These are phyloP conservation scores for Cercis canadensis DNA, from an alignment of 306 rosid genomes.

Conservation along the genomic window DNA sequence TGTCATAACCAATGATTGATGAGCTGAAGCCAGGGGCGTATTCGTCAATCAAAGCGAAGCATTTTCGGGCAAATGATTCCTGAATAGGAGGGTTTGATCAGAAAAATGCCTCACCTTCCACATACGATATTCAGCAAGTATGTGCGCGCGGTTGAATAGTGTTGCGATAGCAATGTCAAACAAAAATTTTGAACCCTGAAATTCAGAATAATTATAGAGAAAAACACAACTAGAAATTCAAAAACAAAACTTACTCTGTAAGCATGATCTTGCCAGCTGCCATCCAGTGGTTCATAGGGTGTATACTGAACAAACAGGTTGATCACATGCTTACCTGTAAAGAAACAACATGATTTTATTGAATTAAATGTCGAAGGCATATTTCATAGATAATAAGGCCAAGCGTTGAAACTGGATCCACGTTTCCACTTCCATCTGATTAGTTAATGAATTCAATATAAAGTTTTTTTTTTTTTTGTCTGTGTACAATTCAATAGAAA, in stretches of 20 bases:
- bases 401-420: no score
- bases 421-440: no score
- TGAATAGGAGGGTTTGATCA: slow-evolving; percentile 38
- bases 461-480: no score
- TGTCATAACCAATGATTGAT: slow-evolving; percentile 80
- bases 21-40: slow-evolving; percentile 90
- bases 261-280: slow-evolving; percentile 76
- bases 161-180: no score
- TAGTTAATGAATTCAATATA: no score
- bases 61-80: slow-evolving; percentile 77
- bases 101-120: slow-evolving; percentile 12
- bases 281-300: slow-evolving; percentile 81
- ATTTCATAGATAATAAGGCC: no score
- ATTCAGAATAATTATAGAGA: background rate
- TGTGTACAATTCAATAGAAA: slow-evolving; percentile 12
- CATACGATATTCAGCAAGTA: slow-evolving; percentile 10
- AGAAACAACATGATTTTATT: slow-evolving; percentile 22
- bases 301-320: slow-evolving; percentile 91
- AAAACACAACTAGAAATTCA: slow-evolving; percentile 24
- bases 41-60: slow-evolving; percentile 82
- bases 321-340: slow-evolving; percentile 86
- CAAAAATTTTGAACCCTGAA: background rate
- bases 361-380: no score
- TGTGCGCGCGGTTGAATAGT: no score
- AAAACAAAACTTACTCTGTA: slow-evolving; percentile 68